Percentiles rank a stretch among this genome's conserved stretches.
These are phyloP conservation scores for Microbotryomycetes sp. DNA, from an alignment of 1,284 basidiomycete genomes.

Conservation along the genomic window DNA sequence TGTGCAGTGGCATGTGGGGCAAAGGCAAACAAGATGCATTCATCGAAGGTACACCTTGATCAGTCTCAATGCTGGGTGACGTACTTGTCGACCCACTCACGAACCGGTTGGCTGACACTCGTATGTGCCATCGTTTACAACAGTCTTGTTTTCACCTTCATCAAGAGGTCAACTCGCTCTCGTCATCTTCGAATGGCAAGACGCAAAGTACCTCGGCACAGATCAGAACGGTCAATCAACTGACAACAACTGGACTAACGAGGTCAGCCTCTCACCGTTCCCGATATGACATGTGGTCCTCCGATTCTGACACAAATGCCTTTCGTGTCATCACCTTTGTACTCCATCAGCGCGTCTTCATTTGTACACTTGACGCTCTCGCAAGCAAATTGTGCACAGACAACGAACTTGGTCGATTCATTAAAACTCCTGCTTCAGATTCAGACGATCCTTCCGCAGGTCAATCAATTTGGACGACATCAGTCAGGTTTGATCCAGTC, in stretches of 20 bases:
- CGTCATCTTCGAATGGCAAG: conserved; percentile 91
- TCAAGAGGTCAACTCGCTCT: conserved; percentile 86
- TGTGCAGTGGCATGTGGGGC: conserved; percentile 93
- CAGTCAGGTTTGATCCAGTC: conserved; percentile 41
- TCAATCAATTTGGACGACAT: conserved; percentile 49
- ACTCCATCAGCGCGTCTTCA: conserved; percentile 72
- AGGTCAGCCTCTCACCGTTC: conserved; percentile 36
- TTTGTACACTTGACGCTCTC: conserved; percentile 75
- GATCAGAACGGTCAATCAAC: conserved; percentile 30
- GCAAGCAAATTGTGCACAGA: conserved; percentile 61
- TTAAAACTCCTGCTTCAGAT: conserved; percentile 61
- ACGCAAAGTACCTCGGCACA: conserved; percentile 74
- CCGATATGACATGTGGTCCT: conserved; percentile 3
- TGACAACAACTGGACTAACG: conserved; percentile 40
- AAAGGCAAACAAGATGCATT: conserved; percentile 56
- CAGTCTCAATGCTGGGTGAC: neutral
- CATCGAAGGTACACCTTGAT: conserved; percentile 63
- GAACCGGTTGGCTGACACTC: conserved; percentile 19
- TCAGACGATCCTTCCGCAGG: conserved; percentile 45
- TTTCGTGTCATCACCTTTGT: neutral
- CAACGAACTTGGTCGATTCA: conserved; percentile 72
- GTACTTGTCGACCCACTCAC: conserved; percentile 4
- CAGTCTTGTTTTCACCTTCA: conserved; percentile 70
- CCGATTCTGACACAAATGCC: neutral
- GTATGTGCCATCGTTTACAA: neutral